These are phyloP conservation scores for Blastosporella zonata DNA, from an alignment of 1,284 basidiomycete genomes.

Conservation along the genomic window DNA sequence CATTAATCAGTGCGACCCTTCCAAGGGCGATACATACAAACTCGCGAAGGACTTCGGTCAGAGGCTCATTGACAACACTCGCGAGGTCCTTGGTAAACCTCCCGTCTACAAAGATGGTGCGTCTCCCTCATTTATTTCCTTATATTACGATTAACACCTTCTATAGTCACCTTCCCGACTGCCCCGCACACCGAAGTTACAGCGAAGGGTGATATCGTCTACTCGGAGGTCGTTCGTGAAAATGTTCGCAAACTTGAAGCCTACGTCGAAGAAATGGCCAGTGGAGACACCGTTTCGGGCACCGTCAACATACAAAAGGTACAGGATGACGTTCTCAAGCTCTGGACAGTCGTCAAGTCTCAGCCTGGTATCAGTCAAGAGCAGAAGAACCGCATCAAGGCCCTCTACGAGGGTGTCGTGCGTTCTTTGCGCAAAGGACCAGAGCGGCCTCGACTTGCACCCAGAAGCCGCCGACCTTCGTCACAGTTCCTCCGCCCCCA, in stretches of 20 bases:
- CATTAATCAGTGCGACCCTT: slow-evolving; percentile 81
- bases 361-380: slow-evolving; percentile 96
- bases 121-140: slow-evolving; percentile 25
- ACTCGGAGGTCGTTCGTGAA: slow-evolving; percentile 91
- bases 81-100: slow-evolving; percentile 78
- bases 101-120: slow-evolving; percentile 92
- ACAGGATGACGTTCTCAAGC: slow-evolving; percentile 91
- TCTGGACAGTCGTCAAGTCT: slow-evolving; percentile 96
- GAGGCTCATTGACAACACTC: slow-evolving; percentile 92
- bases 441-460: slow-evolving; percentile 50
- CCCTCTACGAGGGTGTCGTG: slow-evolving; percentile 94
- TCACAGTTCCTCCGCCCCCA: slow-evolving; percentile 95
- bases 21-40: slow-evolving; percentile 87
- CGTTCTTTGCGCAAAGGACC: slow-evolving; percentile 71
- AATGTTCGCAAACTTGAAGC: slow-evolving; percentile 97
- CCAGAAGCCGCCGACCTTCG: slow-evolving; percentile 81
- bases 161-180: slow-evolving; percentile 92
- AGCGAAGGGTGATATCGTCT: slow-evolving; percentile 91
- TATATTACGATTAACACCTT: slow-evolving; percentile 7
- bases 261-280: slow-evolving; percentile 99
- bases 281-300: slow-evolving; percentile 81
- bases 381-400: slow-evolving; percentile 97
- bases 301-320: slow-evolving; percentile 94
- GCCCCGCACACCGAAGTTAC: slow-evolving; percentile 95
- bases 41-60: slow-evolving; percentile 97